Percentiles rank a stretch among this genome's conserved stretches.
Conservation (phyloP, 2,329 filamentous ascomycete species). For the Rhynchosporium secalis region DNA sequence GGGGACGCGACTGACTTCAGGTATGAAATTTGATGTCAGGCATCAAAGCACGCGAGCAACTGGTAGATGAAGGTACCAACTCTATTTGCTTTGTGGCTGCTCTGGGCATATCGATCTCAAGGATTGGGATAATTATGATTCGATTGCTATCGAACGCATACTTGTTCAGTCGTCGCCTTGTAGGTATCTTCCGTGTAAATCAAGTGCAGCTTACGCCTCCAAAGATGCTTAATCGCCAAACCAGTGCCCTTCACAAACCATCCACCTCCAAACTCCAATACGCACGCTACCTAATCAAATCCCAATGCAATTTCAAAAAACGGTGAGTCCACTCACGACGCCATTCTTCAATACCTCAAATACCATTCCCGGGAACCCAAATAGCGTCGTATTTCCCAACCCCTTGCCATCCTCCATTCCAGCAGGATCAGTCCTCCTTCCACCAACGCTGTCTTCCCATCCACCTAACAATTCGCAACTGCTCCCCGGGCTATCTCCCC, state of each 20-base stretch:
- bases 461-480: constrained; percentile 79
- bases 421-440: constrained; percentile 45
- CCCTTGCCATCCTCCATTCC: constrained; percentile 53
- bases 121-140: too few species aligned
- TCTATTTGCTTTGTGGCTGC: too few species aligned
- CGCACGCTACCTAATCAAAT: constrained; percentile 8
- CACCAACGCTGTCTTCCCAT: constrained; percentile 71
- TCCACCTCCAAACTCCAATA: constrained; percentile 13
- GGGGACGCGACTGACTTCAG: constrained; percentile 21
- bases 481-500: constrained; percentile 88
- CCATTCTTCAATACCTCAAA: constrained; percentile 97
- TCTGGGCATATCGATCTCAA: too few species aligned
- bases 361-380: constrained; percentile 88
- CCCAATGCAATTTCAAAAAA: constrained; percentile 58
- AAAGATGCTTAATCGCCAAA: background rate
- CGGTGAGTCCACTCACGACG: constrained; percentile 82
- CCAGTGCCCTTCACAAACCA: background rate
- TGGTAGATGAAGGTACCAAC: too few species aligned
- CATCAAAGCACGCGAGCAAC: constrained; percentile 14
- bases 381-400: constrained; percentile 77
- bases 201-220: constrained; percentile 3
- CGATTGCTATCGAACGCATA: too few species aligned
- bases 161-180: constrained; percentile 3
- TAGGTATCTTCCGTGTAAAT: constrained; percentile 6
- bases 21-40: constrained; percentile 13